Evolutionary conservation across 371 early-diverging fungal species (phyloP).

Genomic region (Globomyces sp.): DNA sequence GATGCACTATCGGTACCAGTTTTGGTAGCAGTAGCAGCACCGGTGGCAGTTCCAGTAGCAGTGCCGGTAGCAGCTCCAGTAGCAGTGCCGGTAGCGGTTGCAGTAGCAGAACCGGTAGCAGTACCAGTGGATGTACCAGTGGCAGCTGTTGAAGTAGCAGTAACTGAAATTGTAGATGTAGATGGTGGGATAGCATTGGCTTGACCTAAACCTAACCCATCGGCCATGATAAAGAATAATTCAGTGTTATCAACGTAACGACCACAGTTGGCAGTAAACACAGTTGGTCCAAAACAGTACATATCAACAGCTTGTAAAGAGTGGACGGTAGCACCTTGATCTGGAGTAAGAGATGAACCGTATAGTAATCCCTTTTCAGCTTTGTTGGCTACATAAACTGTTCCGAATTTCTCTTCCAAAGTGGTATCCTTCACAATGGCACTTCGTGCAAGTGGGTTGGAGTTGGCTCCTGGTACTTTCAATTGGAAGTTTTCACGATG

Average conservation of each 20-base stretch:
- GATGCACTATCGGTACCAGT: too few species aligned
- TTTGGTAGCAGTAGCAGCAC: too few species aligned
- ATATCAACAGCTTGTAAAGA: conserved; percentile 41
- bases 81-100: too few species aligned
- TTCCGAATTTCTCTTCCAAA: conserved; percentile 8
- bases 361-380: conserved; percentile 18
- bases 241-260: conserved; percentile 39
- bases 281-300: conserved; percentile 35
- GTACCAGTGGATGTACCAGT: too few species aligned
- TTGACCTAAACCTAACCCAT: conserved; percentile 35
- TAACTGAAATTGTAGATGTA: too few species aligned
- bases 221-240: conserved; percentile 42
- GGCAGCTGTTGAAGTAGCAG: too few species aligned
- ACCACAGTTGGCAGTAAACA: conserved; percentile 19
- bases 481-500: conserved; percentile 59
- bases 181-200: too few species aligned
- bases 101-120: too few species aligned
- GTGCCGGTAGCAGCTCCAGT: too few species aligned
- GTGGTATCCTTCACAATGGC: conserved; percentile 4
- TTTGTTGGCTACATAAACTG: conserved; percentile 24
- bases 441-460: background rate
- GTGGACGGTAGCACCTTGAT: conserved; percentile 31
- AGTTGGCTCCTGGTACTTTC: conserved; percentile 14
- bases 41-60: too few species aligned
- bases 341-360: conserved; percentile 17